phyloP scores from a whole-genome alignment of 1,284 basidiomycete genomes.

The Naganishia albida region DNA sequence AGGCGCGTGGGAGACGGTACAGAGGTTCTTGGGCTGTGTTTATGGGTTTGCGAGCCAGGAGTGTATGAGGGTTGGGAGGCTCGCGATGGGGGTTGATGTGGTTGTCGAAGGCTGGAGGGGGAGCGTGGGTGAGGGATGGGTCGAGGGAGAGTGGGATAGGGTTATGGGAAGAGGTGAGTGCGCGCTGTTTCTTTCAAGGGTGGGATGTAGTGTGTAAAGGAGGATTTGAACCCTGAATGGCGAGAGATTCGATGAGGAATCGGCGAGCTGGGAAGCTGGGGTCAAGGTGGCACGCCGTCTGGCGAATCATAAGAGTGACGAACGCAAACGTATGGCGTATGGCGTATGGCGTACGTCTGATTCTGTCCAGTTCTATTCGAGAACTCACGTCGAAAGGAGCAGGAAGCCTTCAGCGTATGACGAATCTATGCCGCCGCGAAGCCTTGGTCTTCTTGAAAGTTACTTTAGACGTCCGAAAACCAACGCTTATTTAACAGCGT shows the following conservation, averaged over 20 bases:
- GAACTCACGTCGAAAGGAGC: too few relatives aligned
- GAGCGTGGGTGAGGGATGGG: constrained; percentile 24
- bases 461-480: too few relatives aligned
- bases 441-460: too few relatives aligned
- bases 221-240: background rate
- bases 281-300: too few relatives aligned
- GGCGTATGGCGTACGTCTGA: too few relatives aligned
- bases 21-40: constrained; percentile 48
- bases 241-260: background rate
- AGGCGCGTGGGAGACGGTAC: constrained; percentile 42
- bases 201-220: background rate
- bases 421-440: too few relatives aligned
- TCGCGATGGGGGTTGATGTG: constrained; percentile 50
- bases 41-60: constrained; percentile 51
- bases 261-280: background rate
- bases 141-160: constrained; percentile 2
- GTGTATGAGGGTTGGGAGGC: constrained; percentile 38
- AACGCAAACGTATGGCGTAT: too few relatives aligned
- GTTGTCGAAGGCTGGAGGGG: constrained; percentile 38
- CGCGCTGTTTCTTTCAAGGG: background rate
- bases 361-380: too few relatives aligned
- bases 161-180: background rate
- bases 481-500: too few relatives aligned
- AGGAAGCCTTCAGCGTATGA: too few relatives aligned
- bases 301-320: too few relatives aligned